phyloP scores from a whole-genome alignment of 2,329 filamentous ascomycete genomes.

The Mycosphaerella sp. region DNA sequence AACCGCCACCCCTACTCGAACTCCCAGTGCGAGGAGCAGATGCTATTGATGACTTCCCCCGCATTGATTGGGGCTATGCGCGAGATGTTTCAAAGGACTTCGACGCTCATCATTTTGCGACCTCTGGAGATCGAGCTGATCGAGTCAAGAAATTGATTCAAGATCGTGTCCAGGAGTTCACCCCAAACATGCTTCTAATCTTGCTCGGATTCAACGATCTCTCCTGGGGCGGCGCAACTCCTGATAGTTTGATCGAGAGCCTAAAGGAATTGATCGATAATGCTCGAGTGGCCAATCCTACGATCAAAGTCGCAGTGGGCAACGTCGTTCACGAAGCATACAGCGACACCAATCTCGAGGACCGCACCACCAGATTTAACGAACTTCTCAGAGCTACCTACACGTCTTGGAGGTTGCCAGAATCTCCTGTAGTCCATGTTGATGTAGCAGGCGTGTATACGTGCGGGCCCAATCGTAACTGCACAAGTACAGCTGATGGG shows the following conservation, averaged over 20 bases:
- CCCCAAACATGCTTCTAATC: conserved; percentile 31
- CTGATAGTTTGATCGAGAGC: conserved; percentile 20
- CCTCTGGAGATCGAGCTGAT: conserved; percentile 32
- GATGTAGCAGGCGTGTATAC: conserved; percentile 27
- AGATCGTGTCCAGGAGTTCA: conserved; percentile 27
- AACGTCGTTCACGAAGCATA: conserved; percentile 18
- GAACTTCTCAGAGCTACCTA: conserved; percentile 3
- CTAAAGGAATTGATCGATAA: conserved; percentile 31
- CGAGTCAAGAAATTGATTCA: conserved; percentile 31
- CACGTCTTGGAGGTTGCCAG: conserved; percentile 23
- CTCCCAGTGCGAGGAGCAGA: background rate
- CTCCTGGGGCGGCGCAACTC: conserved; percentile 22
- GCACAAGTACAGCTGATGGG: conserved; percentile 36
- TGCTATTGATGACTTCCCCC: conserved; percentile 2
- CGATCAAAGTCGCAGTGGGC: conserved; percentile 19
- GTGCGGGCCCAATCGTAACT: conserved; percentile 30
- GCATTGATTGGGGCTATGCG: conserved; percentile 32
- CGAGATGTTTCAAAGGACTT: conserved; percentile 27
- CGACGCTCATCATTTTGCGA: conserved; percentile 19
- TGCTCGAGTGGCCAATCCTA: conserved; percentile 30
- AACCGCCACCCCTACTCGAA: conserved; percentile 4
- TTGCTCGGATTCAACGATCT: conserved; percentile 28
- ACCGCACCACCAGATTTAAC: background rate
- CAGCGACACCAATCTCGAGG: background rate
- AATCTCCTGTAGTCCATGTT: conserved; percentile 34